Evolutionary conservation across 176 grass and related monocot genomes (phyloP), one percentile per base, ranked within the genome.

Genomic region (Coix lacrymajobi): DNA sequence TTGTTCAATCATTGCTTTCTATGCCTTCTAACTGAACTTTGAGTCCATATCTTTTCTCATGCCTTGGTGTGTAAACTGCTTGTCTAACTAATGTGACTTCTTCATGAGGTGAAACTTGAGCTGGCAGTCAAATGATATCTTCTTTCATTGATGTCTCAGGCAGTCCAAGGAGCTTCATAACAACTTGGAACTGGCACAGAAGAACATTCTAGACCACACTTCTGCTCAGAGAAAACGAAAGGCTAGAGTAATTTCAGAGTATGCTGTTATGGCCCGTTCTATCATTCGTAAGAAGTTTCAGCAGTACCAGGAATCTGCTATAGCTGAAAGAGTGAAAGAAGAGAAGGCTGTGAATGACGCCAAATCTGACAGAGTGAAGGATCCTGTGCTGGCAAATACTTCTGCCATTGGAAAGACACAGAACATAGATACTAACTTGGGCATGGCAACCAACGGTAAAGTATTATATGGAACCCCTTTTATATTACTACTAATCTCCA

Each of bases 241-340:
- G 78, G 64, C 43, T 1, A 89, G 79, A 83, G 92, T 84, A 83
- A 37, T 94, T 44, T 89, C 72, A 6, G 92, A 94, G 51, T 87
- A 73, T 73, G 89, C 84, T 20, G 84, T 88, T 72, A 81, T 85
- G 78, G 92, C 92, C 49, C 89, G 84, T 75, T 87, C 89, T 37
- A 78, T 89, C 57, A 86, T 94, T 60, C 92, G 82, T 38, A 89
- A 79, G 36, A 94, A 87, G 73, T 77, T 89, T 83, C 89, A 89
- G 29, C 77, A 91, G 73, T 71, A 76, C 25, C 87, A 83, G 54
- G 89, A 94, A 82, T 85, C 82, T 75, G 79, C 90, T 39, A 80
- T 89, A 48, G 52, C 84, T 65, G 81, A 89, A 87, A 87, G 63
- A 78, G 54, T 63, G 28, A 56, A 81, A 40, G 74, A 87, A 82